Evolutionary conservation across 495 filamentous ascomycete genomes (phyloP).

Genomic region (Lepraria neglecta): DNA sequence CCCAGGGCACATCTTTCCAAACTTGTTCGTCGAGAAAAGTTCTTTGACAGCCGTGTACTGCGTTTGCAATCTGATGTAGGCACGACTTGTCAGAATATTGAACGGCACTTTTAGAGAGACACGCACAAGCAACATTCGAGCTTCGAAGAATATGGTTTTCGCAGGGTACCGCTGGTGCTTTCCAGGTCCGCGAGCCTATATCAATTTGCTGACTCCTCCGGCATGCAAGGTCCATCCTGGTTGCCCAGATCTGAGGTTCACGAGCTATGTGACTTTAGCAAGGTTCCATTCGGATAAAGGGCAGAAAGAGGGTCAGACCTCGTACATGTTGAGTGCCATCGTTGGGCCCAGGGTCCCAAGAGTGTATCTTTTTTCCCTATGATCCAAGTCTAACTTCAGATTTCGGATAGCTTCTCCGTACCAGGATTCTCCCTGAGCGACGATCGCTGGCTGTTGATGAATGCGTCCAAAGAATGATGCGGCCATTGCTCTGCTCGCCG

Average conservation of each 20-base stretch:
- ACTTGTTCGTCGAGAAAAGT: conserved; percentile 14
- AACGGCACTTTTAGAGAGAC: neutral
- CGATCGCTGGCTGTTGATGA: conserved; percentile 6
- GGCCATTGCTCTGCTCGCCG: conserved; percentile 16
- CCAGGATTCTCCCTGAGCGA: neutral
- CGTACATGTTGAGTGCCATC: conserved; percentile 20
- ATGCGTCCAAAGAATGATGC: conserved; percentile 15
- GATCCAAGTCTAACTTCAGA: neutral
- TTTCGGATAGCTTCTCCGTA: conserved; percentile 12
- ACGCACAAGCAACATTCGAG: conserved; percentile 9
- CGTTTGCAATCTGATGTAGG: conserved; percentile 3
- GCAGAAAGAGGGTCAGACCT: conserved; percentile 7
- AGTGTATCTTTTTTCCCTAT: neutral
- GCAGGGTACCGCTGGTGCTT: conserved; percentile 13
- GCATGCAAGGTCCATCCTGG: conserved; percentile 6
- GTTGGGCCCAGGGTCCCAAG: conserved; percentile 16
- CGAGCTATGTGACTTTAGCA: conserved; percentile 8
- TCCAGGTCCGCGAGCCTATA: conserved; percentile 10
- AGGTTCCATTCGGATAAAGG: neutral
- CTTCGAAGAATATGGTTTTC: conserved; percentile 14
- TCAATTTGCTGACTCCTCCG: conserved; percentile 5
- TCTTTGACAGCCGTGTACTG: conserved; percentile 7
- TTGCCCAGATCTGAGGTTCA: neutral
- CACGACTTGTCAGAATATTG: neutral
- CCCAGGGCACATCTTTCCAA: conserved; percentile 17